Evolutionary conservation across 306 rosid species (phyloP).

Genomic region (Gleditsia sinensis): DNA sequence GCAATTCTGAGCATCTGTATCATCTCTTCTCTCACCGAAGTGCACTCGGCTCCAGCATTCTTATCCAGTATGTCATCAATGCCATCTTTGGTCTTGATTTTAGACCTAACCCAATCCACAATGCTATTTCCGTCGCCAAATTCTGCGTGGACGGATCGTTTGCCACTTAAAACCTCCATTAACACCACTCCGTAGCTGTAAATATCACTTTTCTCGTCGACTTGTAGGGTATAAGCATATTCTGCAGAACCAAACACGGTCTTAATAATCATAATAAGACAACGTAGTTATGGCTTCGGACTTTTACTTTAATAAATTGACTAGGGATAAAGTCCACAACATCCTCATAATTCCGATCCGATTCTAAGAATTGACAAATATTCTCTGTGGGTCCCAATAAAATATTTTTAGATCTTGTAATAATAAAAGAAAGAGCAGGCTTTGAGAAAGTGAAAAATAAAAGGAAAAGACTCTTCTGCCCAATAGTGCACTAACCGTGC

Average conservation of each 20-base stretch:
- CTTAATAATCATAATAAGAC: slow-evolving; percentile 24
- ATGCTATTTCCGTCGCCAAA: slow-evolving; percentile 92
- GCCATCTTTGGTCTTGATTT: slow-evolving; percentile 62
- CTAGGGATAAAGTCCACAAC: slow-evolving; percentile 41
- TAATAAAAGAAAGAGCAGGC: neutral
- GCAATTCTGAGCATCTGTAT: slow-evolving; percentile 83
- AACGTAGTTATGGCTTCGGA: neutral
- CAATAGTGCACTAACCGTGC: slow-evolving; percentile 40
- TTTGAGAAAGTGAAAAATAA: slow-evolving; percentile 35
- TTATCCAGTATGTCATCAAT: slow-evolving; percentile 60
- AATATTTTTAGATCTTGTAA: slow-evolving; percentile 35
- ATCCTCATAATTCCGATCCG: slow-evolving; percentile 43
- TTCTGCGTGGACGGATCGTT: slow-evolving; percentile 61
- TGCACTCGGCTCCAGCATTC: slow-evolving; percentile 69
- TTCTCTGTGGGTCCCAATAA: slow-evolving; percentile 30
- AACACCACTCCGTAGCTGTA: slow-evolving; percentile 86
- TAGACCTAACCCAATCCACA: slow-evolving; percentile 81
- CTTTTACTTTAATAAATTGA: slow-evolving; percentile 26
- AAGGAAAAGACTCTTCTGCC: slow-evolving; percentile 34
- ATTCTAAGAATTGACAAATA: slow-evolving; percentile 34
- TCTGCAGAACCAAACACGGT: slow-evolving; percentile 49
- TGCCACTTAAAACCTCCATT: slow-evolving; percentile 77
- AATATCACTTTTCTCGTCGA: slow-evolving; percentile 93
- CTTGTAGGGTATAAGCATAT: slow-evolving; percentile 89
- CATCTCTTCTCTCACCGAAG: slow-evolving; percentile 75